phyloP scores from a whole-genome alignment of 768 basidiomycete species.

The Mycena crocata region DNA sequence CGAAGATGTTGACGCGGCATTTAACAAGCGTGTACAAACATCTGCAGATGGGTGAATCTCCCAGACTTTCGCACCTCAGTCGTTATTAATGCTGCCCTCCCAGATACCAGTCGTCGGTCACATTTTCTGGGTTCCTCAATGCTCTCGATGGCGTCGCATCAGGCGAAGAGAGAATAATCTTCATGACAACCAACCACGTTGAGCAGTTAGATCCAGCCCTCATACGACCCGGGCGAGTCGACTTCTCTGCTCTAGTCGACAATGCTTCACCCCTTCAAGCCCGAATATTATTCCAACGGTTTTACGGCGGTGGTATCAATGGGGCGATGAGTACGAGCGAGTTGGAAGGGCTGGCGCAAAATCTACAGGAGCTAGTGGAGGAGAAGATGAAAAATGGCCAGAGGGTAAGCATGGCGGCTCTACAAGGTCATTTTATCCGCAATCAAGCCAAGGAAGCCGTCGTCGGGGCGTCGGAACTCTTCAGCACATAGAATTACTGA shows the following conservation, averaged over 20 bases:
- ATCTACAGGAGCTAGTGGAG: constrained; percentile 66
- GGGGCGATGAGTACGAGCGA: constrained; percentile 46
- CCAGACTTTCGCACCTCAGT: neutral
- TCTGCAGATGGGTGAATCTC: constrained; percentile 87
- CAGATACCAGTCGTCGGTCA: constrained; percentile 94
- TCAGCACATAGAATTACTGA: constrained; percentile 38
- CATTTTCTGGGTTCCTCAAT: constrained; percentile 97
- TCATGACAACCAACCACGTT: constrained; percentile 99
- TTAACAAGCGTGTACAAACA: constrained; percentile 91
- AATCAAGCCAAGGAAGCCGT: constrained; percentile 69
- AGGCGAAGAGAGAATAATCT: constrained; percentile 97
- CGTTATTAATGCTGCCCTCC: constrained; percentile 17
- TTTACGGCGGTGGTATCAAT: constrained; percentile 72
- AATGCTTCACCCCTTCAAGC: constrained; percentile 90
- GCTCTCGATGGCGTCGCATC: constrained; percentile 98
- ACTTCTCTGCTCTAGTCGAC: constrained; percentile 84
- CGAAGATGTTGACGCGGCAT: constrained; percentile 97
- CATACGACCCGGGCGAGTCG: constrained; percentile 95
- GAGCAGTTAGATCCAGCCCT: constrained; percentile 92
- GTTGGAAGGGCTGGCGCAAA: constrained; percentile 58
- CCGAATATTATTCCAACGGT: constrained; percentile 78
- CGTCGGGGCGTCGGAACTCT: constrained; percentile 59
- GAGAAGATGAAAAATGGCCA: constrained; percentile 63
- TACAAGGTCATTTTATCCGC: constrained; percentile 96
- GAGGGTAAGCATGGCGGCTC: constrained; percentile 92